Conservation (phyloP, 768 basidiomycete species). For the Fibroporia radiculosa region DNA sequence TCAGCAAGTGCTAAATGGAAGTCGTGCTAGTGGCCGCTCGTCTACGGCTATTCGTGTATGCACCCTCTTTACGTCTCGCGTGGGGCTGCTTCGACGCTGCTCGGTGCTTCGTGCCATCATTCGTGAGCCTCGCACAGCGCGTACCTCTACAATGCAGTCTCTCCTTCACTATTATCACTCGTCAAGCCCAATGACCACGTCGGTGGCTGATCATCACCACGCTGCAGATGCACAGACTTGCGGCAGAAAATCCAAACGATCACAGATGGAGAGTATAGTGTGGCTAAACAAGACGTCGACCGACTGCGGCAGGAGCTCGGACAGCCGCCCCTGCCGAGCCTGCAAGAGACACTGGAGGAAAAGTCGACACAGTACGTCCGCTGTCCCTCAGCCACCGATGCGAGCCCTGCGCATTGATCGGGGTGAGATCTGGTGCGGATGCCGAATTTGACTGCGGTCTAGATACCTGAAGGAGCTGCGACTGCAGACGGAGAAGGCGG, state of each 20-base stretch:
- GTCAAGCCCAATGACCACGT: background rate
- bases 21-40: too few relatives aligned
- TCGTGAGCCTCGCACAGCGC: too few relatives aligned
- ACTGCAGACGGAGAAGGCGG: conserved; percentile 17
- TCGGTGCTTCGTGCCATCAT: too few relatives aligned
- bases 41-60: too few relatives aligned
- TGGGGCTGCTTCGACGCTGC: too few relatives aligned
- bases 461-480: conserved; percentile 28
- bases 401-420: background rate
- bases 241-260: conserved; percentile 57
- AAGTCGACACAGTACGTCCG: conserved; percentile 44
- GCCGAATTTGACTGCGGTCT: background rate
- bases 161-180: too few relatives aligned
- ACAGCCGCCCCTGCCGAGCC: conserved; percentile 60
- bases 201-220: background rate
- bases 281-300: conserved; percentile 73
- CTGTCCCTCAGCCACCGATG: background rate
- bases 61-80: too few relatives aligned
- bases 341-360: conserved; percentile 72
- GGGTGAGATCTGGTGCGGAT: background rate
- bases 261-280: conserved; percentile 70
- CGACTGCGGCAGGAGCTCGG: conserved; percentile 68
- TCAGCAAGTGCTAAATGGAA: too few relatives aligned
- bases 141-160: too few relatives aligned
- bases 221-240: conserved; percentile 57